Percentiles rank a stretch among this genome's conserved stretches.
Evolutionary conservation across 2,329 filamentous ascomycete genomes (phyloP).

Genomic region (Simplicillium aogashimaense): DNA sequence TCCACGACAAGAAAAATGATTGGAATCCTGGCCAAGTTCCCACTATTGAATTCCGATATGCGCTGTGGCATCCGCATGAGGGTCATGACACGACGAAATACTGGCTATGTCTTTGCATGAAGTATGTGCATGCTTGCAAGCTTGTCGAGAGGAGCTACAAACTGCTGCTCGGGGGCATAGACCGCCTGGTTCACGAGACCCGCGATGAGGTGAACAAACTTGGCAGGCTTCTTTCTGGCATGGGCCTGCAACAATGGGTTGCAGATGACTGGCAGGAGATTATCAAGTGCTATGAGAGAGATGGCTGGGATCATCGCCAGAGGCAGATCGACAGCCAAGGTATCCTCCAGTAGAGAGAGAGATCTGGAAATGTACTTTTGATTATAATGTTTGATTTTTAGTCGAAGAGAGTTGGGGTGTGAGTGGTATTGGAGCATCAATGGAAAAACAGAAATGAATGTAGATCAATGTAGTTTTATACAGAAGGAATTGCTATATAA

Average conservation of each 20-base stretch:
- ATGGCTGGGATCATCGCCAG: neutral
- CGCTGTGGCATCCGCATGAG: neutral
- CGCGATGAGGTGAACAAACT: neutral
- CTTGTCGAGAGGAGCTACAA: neutral
- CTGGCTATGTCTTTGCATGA: neutral
- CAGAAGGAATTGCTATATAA: neutral
- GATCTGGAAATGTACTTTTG: too few species aligned
- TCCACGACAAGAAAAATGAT: neutral
- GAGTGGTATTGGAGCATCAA: too few species aligned
- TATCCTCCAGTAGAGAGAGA: neutral
- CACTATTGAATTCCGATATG: neutral
- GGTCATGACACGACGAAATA: neutral
- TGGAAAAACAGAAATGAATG: too few species aligned
- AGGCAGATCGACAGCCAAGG: neutral
- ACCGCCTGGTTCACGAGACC: neutral
- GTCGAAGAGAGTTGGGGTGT: too few species aligned
- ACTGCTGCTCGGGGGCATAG: neutral
- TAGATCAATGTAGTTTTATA: neutral
- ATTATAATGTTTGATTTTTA: too few species aligned
- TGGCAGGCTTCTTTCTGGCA: neutral
- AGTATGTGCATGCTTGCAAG: neutral
- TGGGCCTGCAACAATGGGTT: neutral
- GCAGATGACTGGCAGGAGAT: neutral
- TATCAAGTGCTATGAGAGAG: neutral
- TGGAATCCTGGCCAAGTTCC: neutral